Conservation (phyloP, 352 stramenopile species). For the Poterioochromonas sp. region DNA sequence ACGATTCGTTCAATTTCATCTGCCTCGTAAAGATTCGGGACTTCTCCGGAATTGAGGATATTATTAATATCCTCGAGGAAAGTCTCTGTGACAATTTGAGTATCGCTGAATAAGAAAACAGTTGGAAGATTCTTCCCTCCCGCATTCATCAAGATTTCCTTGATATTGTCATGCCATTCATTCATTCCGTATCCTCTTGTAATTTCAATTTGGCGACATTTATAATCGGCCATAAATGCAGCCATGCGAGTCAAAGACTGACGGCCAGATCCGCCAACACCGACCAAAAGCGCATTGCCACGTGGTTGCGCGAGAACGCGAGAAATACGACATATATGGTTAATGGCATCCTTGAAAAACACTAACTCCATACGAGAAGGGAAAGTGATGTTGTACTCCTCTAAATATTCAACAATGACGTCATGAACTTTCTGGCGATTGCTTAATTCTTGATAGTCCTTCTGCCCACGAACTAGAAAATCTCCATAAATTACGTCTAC, state of each 20-base stretch:
- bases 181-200: constrained; percentile 72
- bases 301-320: constrained; percentile 75
- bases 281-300: constrained; percentile 78
- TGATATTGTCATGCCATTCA: constrained; percentile 81
- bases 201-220: constrained; percentile 81
- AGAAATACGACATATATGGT: constrained; percentile 77
- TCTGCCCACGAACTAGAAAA: constrained; percentile 64
- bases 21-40: constrained; percentile 78
- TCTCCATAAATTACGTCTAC: constrained; percentile 76
- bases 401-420: constrained; percentile 73
- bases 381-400: constrained; percentile 88
- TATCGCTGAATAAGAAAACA: constrained; percentile 82
- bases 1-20: constrained; percentile 81
- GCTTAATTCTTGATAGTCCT: constrained; percentile 53
- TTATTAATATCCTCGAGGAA: constrained; percentile 91
- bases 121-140: constrained; percentile 71
- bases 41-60: constrained; percentile 79
- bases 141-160: constrained; percentile 74
- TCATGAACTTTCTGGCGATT: constrained; percentile 35
- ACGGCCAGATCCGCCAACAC: constrained; percentile 73
- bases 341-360: constrained; percentile 83
- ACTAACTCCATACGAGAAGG: constrained; percentile 82
- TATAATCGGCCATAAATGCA: constrained; percentile 78
- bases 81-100: constrained; percentile 79
- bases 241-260: constrained; percentile 77